Evolutionary conservation across 352 stramenopile species (phyloP).

Genomic region (Phytophthora brassicae): DNA sequence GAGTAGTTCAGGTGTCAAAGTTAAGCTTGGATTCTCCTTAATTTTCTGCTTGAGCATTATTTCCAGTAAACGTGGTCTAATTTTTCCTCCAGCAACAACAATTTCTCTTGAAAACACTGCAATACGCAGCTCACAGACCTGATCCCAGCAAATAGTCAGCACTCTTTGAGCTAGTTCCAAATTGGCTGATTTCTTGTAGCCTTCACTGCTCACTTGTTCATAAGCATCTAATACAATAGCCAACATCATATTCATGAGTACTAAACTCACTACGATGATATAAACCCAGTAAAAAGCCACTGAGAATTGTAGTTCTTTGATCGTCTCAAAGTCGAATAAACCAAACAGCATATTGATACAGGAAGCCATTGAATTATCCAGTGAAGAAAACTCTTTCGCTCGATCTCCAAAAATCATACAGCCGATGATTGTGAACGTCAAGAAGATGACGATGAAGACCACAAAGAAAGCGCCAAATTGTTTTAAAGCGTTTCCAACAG

Average conservation of each 20-base stretch:
- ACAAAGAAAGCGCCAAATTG: constrained; percentile 58
- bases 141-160: constrained; percentile 22
- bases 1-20: constrained; percentile 13
- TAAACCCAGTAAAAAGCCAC: constrained; percentile 69
- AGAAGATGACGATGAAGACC: constrained; percentile 58
- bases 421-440: constrained; percentile 52
- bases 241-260: constrained; percentile 79
- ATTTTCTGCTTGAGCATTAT: constrained; percentile 5
- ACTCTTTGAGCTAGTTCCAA: constrained; percentile 23
- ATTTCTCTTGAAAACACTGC: neutral
- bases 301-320: constrained; percentile 37
- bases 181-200: constrained; percentile 29
- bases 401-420: constrained; percentile 59
- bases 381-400: constrained; percentile 46
- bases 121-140: constrained; percentile 13
- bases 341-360: constrained; percentile 74
- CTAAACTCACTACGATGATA: constrained; percentile 61
- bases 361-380: constrained; percentile 45
- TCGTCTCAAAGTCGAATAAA: constrained; percentile 53
- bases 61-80: constrained; percentile 25
- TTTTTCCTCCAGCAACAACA: constrained; percentile 18
- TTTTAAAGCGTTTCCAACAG: constrained; percentile 45
- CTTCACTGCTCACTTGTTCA: constrained; percentile 41
- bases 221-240: constrained; percentile 72
- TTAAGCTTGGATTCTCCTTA: neutral